Percentiles rank a stretch among this genome's conserved stretches.
Evolutionary conservation across 2,329 filamentous ascomycete species (phyloP).

Genomic region (Hirsutella minnesotensis): DNA sequence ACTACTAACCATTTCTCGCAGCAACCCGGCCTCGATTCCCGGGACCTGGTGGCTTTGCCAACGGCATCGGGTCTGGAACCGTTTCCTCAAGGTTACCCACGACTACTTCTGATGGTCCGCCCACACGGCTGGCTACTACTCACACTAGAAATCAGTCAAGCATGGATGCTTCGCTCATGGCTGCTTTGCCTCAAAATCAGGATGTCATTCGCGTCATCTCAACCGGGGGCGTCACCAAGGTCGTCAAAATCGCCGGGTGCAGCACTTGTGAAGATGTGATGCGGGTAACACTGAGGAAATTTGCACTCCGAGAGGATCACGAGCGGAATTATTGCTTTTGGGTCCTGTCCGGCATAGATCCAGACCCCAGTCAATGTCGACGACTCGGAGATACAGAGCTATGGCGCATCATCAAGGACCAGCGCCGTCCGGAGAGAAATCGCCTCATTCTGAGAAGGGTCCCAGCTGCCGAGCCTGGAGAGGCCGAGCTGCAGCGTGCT

Average conservation of each 20-base stretch:
- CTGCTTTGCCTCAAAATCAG: conserved; percentile 72
- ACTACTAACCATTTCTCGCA: conserved; percentile 29
- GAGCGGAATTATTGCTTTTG: conserved; percentile 96
- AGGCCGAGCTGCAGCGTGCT: conserved; percentile 75
- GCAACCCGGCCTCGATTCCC: conserved; percentile 44
- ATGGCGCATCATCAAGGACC: conserved; percentile 81
- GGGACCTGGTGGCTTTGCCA: conserved; percentile 33
- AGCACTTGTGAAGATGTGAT: conserved; percentile 89
- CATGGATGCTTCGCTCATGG: conserved; percentile 76
- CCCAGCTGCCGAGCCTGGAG: conserved; percentile 80
- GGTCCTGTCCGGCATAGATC: conserved; percentile 74
- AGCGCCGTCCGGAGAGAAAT: conserved; percentile 74
- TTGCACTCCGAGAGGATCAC: conserved; percentile 78
- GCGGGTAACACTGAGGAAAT: conserved; percentile 77
- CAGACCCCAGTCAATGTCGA: conserved; percentile 69
- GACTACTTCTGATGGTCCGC: conserved; percentile 53
- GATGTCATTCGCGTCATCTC: conserved; percentile 89
- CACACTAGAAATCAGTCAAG: conserved; percentile 76
- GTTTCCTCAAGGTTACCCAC: conserved; percentile 41
- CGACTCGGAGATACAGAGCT: conserved; percentile 78
- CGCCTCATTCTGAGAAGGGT: conserved; percentile 85
- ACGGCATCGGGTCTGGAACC: conserved; percentile 34
- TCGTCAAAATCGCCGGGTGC: conserved; percentile 86
- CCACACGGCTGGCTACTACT: conserved; percentile 48
- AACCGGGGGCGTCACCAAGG: conserved; percentile 81